Conservation (phyloP, 306 rosid genomes). For the Vigna trinervia region DNA sequence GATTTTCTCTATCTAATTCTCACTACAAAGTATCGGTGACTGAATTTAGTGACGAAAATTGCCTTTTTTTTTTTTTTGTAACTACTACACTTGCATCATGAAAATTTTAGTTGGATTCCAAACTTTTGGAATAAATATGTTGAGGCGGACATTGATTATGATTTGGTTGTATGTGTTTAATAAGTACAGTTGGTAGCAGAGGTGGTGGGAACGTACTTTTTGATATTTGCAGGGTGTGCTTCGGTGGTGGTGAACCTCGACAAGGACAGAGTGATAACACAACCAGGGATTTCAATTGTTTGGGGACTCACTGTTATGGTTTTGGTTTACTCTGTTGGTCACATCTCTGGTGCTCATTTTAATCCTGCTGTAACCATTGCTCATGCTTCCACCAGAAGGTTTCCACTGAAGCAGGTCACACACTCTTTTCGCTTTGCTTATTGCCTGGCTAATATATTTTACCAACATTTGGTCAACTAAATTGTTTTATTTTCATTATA, state of each 20-base stretch:
- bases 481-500: not conserved
- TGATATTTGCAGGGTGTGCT: conserved; percentile 83
- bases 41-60: not conserved
- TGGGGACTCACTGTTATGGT: conserved; percentile 88
- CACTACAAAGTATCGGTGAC: not conserved
- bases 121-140: not conserved
- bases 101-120: no score
- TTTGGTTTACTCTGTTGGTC: conserved; percentile 73
- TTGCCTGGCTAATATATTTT: not conserved
- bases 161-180: conserved; percentile 6
- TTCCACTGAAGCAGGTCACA: conserved; percentile 69
- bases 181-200: conserved; percentile 65
- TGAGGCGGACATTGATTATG: not conserved
- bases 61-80: not conserved
- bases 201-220: conserved; percentile 72
- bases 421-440: not conserved
- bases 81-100: no score
- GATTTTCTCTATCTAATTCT: not conserved
- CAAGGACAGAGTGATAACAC: conserved; percentile 53
- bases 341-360: conserved; percentile 92
- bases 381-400: conserved; percentile 64
- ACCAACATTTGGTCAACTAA: not conserved
- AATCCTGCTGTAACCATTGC: conserved; percentile 91
- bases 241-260: conserved; percentile 70
- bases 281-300: conserved; percentile 63